These are phyloP conservation scores for Geranomyces variabilis DNA, from an alignment of 192 early-diverging fungal genomes.

Conservation along the genomic window DNA sequence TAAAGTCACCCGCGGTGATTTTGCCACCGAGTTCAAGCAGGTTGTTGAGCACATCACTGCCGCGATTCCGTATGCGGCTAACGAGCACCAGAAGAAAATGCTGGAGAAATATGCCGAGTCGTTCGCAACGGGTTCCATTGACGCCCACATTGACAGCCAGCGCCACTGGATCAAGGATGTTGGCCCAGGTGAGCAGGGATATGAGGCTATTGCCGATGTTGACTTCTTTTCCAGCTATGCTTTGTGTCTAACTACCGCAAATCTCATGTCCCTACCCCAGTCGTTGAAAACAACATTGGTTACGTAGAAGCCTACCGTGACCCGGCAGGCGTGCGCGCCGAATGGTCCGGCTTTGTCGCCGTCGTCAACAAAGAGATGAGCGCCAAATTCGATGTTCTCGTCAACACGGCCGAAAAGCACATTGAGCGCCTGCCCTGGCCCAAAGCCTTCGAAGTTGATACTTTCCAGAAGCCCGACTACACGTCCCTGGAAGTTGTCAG, in stretches of 20 bases:
- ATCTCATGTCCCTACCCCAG: too few species aligned
- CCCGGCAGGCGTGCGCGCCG: slow-evolving; percentile 63
- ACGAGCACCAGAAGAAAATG: slow-evolving; percentile 59
- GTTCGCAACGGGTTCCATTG: slow-evolving; percentile 61
- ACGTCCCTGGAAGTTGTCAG: slow-evolving; percentile 62
- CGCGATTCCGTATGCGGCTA: slow-evolving; percentile 56
- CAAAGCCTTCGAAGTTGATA: slow-evolving; percentile 56
- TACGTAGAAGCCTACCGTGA: slow-evolving; percentile 68
- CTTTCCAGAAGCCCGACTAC: slow-evolving; percentile 61
- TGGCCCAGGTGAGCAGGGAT: slow-evolving; percentile 39
- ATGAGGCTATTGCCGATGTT: background rate
- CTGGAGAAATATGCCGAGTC: slow-evolving; percentile 50
- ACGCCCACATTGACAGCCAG: slow-evolving; percentile 62
- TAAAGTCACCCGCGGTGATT: slow-evolving; percentile 54
- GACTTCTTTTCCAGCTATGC: background rate
- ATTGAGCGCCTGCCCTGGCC: slow-evolving; percentile 58
- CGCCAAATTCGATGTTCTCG: slow-evolving; percentile 58
- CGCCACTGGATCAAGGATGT: slow-evolving; percentile 60
- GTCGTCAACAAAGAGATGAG: slow-evolving; percentile 64
- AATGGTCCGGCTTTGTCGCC: slow-evolving; percentile 70
- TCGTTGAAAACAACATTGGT: slow-evolving; percentile 65
- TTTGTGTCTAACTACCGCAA: too few species aligned
- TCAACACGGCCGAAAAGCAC: slow-evolving; percentile 53
- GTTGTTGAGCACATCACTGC: slow-evolving; percentile 44
- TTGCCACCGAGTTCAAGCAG: slow-evolving; percentile 44